These are phyloP conservation scores for Medicago lupulina DNA, from an alignment of 306 rosid species.

Conservation along the genomic window DNA sequence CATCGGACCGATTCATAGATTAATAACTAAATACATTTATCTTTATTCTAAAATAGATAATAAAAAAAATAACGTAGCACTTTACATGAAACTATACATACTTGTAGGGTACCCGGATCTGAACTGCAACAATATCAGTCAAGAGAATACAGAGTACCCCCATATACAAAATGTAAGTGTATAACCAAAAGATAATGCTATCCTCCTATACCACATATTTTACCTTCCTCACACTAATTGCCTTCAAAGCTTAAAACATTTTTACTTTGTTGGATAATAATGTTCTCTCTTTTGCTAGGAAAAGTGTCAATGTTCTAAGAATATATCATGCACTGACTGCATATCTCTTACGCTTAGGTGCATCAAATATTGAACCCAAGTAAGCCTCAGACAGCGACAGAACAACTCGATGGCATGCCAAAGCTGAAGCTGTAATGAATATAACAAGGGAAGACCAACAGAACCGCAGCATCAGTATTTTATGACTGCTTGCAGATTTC, in stretches of 20 bases:
- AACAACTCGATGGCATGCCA: constrained; percentile 70
- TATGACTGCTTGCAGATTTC: constrained; percentile 68
- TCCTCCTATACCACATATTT: constrained; percentile 37
- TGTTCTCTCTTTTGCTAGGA: constrained; percentile 29
- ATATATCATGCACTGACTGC: constrained; percentile 67
- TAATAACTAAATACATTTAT: constrained; percentile 29
- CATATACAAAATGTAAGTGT: not conserved
- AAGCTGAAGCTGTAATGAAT: constrained; percentile 61
- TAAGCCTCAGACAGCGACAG: constrained; percentile 72
- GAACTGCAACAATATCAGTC: constrained; percentile 18
- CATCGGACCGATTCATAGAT: not conserved
- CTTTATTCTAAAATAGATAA: constrained; percentile 20
- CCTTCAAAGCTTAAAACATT: constrained; percentile 18
- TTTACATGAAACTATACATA: constrained; percentile 47
- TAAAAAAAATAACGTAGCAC: constrained; percentile 5
- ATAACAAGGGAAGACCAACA: constrained; percentile 69
- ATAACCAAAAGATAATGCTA: constrained; percentile 20
- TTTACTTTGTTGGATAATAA: constrained; percentile 21
- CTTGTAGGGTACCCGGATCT: constrained; percentile 7
- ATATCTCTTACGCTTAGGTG: constrained; percentile 65
- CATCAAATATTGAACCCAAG: constrained; percentile 56
- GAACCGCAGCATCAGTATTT: constrained; percentile 64
- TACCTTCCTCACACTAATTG: constrained; percentile 40
- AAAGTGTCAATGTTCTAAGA: constrained; percentile 11
- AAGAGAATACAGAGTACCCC: constrained; percentile 34